Evolutionary conservation across 768 basidiomycete species (phyloP), one percentile per base, ranked within the genome.

Genomic region (Lentinula edodes): DNA sequence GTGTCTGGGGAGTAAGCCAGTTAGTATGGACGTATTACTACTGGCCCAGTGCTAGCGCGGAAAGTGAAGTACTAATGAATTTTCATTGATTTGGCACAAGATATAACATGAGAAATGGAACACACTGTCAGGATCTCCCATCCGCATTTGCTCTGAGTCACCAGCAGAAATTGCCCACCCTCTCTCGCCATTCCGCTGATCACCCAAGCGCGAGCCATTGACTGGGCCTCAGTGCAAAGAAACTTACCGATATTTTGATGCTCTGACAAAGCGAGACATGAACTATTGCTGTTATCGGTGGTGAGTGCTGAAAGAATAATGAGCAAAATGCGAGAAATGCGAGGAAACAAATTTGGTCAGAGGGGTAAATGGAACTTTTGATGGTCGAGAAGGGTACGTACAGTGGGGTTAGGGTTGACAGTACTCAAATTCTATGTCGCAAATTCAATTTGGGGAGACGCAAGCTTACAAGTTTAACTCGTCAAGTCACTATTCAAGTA

Each of bases 231-330:
- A 34, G 52, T 53, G 10, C 50, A 38, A n/a, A 54, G 63, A 59
- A 48, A 73, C 84, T 70, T 68, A 90, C 86, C 92, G 83, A 76
- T 95, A 94, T 73, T 94, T 94, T 58, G 91, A 92, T 42, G 90
- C 75, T 62, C 92, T 83, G 61, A 93, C 90, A 71, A 94, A 94
- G 62, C 91, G 85, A 67, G 91, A 93, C 92, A 93, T 93, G 13
- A 28, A 35, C n/a, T 39, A 7, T 12, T 5, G 8, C 41, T 28
- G 55, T 41, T 28, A 13, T 43, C 39, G 18, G 38, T 28, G 32
- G 41, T 34, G 39, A 16, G 20, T 28, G 23, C 32, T 15, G n/a
- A 41, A 34, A 15, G 35, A 41, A 41, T 20, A 41, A 54, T 39
- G 16, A 28, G 28, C 28, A 28, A 28, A 28, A 28, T 28, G 28